phyloP scores from a whole-genome alignment of 345 rosid species.

The Triadica sebifera region DNA sequence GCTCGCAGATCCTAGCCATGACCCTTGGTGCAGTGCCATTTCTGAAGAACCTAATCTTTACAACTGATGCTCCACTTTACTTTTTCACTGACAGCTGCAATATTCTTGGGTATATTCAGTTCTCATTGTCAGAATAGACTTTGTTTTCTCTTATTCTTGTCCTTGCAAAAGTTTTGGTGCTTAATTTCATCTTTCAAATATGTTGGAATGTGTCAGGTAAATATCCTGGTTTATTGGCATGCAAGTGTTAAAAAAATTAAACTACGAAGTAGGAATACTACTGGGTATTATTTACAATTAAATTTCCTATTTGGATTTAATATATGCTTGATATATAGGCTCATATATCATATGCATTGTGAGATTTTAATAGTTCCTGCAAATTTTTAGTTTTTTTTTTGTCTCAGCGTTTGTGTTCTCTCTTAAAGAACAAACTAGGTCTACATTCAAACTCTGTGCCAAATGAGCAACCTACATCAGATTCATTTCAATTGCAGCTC shows the following conservation, averaged over 20 bases:
- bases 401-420: background rate
- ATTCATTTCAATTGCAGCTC: background rate
- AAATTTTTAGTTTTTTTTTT: background rate
- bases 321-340: background rate
- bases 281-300: background rate
- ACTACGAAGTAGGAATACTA: background rate
- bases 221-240: background rate
- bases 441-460: background rate
- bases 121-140: background rate
- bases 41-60: conserved; percentile 74
- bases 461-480: background rate
- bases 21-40: conserved; percentile 70
- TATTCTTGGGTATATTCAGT: conserved; percentile 78
- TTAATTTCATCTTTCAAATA: conserved; percentile 1
- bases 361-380: background rate
- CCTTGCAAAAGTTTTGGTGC: background rate
- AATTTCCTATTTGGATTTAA: background rate
- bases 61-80: conserved; percentile 82
- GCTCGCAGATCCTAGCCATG: conserved; percentile 83
- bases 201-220: background rate
- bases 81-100: conserved; percentile 97
- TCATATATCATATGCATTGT: background rate
- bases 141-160: conserved; percentile 3
- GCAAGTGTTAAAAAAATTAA: background rate
- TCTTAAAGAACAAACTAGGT: background rate